A percentile compares a stretch with the other conserved stretches of the same genome.
These are phyloP conservation scores for Nothophytophthora sp. DNA, from an alignment of 352 stramenopile species.

Conservation along the genomic window DNA sequence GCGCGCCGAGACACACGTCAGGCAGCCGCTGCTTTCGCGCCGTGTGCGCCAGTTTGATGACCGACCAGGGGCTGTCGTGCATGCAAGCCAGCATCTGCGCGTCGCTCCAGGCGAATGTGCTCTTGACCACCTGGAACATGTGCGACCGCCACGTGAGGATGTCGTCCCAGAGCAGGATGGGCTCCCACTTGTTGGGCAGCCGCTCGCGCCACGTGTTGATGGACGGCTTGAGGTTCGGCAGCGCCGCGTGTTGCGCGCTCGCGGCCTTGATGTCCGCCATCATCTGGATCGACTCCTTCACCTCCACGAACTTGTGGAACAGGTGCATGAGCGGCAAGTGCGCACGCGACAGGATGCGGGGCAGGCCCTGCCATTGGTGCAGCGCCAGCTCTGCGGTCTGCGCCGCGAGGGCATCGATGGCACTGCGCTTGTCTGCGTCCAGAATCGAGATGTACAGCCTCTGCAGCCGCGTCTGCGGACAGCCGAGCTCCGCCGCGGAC, in stretches of 20 bases:
- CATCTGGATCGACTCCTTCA: constrained; percentile 93
- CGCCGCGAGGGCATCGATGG: constrained; percentile 63
- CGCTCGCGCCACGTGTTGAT: constrained; percentile 94
- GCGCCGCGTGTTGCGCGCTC: constrained; percentile 71
- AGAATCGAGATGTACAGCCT: constrained; percentile 89
- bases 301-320: constrained; percentile 93
- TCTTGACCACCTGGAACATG: constrained; percentile 93
- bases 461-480: constrained; percentile 77
- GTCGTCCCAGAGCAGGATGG: constrained; percentile 92
- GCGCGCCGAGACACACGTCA: constrained; percentile 83
- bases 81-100: constrained; percentile 89
- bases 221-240: constrained; percentile 90
- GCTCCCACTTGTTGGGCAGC: constrained; percentile 94
- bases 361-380: constrained; percentile 89
- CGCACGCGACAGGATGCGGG: constrained; percentile 69
- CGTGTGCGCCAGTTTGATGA: constrained; percentile 91
- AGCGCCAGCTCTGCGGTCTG: constrained; percentile 85
- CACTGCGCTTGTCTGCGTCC: constrained; percentile 73
- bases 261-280: constrained; percentile 87
- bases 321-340: constrained; percentile 87
- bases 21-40: constrained; percentile 90
- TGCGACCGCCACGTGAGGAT: constrained; percentile 93
- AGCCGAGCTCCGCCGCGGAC: constrained; percentile 64
- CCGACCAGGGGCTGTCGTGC: constrained; percentile 93
- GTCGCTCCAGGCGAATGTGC: constrained; percentile 86